A percentile compares a stretch with the other conserved stretches of the same genome.
Conservation (phyloP, 768 basidiomycete genomes). For the Agrocybe chaxingu region DNA sequence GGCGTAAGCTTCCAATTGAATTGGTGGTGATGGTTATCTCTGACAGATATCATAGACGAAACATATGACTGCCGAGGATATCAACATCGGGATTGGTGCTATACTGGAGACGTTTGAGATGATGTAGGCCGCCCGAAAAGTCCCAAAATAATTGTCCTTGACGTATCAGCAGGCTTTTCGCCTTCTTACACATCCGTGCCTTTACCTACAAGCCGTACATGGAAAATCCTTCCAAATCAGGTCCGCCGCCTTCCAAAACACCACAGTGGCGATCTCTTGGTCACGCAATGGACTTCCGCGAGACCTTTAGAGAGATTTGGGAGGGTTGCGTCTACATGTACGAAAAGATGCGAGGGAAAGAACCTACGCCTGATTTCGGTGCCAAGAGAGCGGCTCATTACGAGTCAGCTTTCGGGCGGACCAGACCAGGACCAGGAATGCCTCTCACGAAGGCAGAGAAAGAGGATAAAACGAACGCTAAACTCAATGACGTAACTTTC, state of each 20-base stretch:
- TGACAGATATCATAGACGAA: conserved; percentile 37
- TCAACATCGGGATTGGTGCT: conserved; percentile 69
- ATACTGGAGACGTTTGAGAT: conserved; percentile 73
- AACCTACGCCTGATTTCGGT: conserved; percentile 45
- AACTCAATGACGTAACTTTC: conserved; percentile 13
- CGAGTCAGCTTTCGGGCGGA: conserved; percentile 40
- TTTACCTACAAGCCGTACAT: conserved; percentile 69
- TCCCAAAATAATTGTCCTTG: conserved; percentile 6
- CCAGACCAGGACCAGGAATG: conserved; percentile 20
- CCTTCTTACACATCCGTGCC: conserved; percentile 67
- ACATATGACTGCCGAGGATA: conserved; percentile 72
- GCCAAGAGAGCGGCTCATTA: conserved; percentile 42
- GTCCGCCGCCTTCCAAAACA: conserved; percentile 34
- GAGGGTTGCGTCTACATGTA: conserved; percentile 55
- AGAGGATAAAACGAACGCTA: not conserved
- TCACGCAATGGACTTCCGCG: conserved; percentile 68
- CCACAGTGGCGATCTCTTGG: conserved; percentile 54
- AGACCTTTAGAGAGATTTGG: conserved; percentile 64
- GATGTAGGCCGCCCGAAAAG: conserved; percentile 43
- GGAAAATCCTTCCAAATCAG: conserved; percentile 22
- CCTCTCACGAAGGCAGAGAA: conserved; percentile 7
- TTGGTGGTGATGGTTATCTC: not conserved
- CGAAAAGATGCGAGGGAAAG: conserved; percentile 49
- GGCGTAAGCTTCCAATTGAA: conserved; percentile 36
- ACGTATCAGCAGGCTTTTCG: conserved; percentile 46